Evolutionary conservation across 768 basidiomycete genomes (phyloP).

Genomic region (Boletus vermiculosoides): DNA sequence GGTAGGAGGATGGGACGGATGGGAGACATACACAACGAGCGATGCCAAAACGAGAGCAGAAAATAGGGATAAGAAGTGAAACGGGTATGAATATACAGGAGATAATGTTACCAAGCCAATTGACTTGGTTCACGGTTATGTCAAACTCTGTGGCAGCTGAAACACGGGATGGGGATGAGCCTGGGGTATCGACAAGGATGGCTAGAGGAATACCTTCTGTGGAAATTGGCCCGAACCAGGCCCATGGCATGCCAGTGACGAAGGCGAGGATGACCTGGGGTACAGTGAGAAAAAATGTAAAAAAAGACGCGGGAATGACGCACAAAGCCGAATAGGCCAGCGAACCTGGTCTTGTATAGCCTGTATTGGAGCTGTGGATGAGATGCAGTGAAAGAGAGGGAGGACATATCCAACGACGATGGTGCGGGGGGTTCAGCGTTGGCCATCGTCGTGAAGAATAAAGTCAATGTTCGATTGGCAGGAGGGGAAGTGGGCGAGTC

Average conservation of each 20-base stretch:
- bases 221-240: slow-evolving; percentile 86
- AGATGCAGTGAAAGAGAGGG: not conserved
- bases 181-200: not conserved
- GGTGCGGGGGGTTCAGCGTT: not conserved
- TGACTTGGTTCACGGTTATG: slow-evolving; percentile 69
- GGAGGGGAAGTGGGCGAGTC: too few species aligned
- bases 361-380: slow-evolving; percentile 40
- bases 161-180: not conserved
- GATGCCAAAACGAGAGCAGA: slow-evolving; percentile 60
- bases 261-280: slow-evolving; percentile 59
- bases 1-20: not conserved
- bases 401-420: not conserved
- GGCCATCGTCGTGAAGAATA: not conserved
- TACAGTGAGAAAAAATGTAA: not conserved
- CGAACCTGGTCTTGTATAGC: slow-evolving; percentile 68
- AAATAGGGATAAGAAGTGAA: slow-evolving; percentile 55
- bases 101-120: slow-evolving; percentile 77
- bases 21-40: slow-evolving; percentile 54
- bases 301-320: not conserved
- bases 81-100: slow-evolving; percentile 61
- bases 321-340: slow-evolving; percentile 63
- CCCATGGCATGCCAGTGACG: slow-evolving; percentile 63
- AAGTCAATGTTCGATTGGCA: too few species aligned
- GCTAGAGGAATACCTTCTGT: slow-evolving; percentile 49
- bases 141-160: slow-evolving; percentile 63